Conservation (phyloP, 257 asterid genomes). For the Jaltomata sinuosa region DNA sequence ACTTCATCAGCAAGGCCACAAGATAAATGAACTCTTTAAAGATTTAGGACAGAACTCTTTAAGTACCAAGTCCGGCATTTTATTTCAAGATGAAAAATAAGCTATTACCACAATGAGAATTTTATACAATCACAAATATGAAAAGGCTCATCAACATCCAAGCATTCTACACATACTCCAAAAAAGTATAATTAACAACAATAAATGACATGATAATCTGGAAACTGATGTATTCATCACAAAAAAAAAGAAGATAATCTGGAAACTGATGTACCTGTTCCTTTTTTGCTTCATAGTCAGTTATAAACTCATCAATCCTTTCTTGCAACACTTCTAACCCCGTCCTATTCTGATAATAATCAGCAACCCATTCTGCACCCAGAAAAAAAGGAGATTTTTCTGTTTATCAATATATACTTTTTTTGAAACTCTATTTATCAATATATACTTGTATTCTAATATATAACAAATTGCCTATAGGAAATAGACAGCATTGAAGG, state of each 20-base stretch:
- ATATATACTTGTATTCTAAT: background rate
- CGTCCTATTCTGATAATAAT: constrained; percentile 71
- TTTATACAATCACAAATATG: background rate
- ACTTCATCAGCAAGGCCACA: background rate
- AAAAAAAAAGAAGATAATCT: too few species aligned
- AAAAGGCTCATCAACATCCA: background rate
- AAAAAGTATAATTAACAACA: background rate
- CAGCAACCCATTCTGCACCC: constrained; percentile 67
- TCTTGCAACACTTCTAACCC: constrained; percentile 66
- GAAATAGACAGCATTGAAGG: background rate
- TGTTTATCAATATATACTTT: too few species aligned
- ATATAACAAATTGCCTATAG: constrained; percentile 41
- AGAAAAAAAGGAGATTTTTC: background rate
- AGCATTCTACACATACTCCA: background rate
- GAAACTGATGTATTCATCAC: too few species aligned
- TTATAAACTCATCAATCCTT: constrained; percentile 77
- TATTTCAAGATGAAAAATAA: background rate
- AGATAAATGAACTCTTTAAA: background rate
- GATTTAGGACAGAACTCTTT: background rate
- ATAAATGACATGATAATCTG: background rate
- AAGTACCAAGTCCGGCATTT: background rate
- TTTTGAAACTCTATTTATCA: too few species aligned
- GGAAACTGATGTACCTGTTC: constrained; percentile 47
- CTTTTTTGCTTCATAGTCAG: constrained; percentile 59
- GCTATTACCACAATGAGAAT: background rate